Base-by-base conservation (phyloP, 2,329 filamentous ascomycete species). In the Hypoxylon sp. region DNA sequence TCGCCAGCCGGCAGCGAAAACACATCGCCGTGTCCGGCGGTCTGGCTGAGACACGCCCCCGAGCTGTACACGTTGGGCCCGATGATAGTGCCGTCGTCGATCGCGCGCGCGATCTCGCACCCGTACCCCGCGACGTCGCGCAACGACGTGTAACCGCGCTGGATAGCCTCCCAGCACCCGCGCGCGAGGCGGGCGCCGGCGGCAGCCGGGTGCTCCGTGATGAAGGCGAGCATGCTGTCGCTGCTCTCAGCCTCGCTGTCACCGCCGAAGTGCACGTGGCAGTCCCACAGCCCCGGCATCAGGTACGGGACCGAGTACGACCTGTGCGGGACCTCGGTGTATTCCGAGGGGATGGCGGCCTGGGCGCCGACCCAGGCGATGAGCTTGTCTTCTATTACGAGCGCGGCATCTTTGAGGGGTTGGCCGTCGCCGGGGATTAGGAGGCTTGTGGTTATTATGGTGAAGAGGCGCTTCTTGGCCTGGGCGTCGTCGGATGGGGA, bases 321-420 rank as follows among this genome's bases (percentile, higher is more conserved):
- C 37, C 71, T 73, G 63, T 79, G 75, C 2, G 75, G 66, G 1
- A 66, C 71, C 5, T 73, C 62, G 5, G 72, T 74, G 72, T 80
- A 81, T 8, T 74, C 72, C 1, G 66, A 50, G 0, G 77, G 78
- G 3, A 82, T 44, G 13, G 72, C 51, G 39, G 71, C 54, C 24
- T 76, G 70, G 1, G 75, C 37, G 52, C 81, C 81, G 44, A 82
- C 74, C 81, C 81, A 83, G 37, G 74, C 78, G 63, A 82, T 82
- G 42, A 78, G 69, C 50, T 78, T 77, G 67, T 76, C 74, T 55
- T 80, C 74, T 24, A 82, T 74, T 13, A 81, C 80, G 8, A 82
- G 74, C 2, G 78, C 78, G 22, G 75, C 78, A 11, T 81, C 59
- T 3, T 69, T 44, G 14, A 77, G 46, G 0, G 81, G 81, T 2